phyloP scores from a whole-genome alignment of 2,329 filamentous ascomycete species.

The Paecilomyces fulvus region DNA sequence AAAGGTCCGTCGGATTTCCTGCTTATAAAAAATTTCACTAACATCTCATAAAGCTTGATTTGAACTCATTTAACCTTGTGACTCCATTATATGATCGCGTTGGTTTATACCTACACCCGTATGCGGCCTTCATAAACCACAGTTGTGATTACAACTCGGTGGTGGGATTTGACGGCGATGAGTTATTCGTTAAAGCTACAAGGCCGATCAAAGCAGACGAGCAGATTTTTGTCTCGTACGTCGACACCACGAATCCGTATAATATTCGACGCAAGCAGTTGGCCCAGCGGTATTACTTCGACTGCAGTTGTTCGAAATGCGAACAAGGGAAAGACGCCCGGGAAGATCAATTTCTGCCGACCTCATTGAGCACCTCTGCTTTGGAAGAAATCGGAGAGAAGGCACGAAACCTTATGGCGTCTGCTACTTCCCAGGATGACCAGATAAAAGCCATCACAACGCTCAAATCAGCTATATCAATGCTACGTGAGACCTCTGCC shows the following conservation, averaged over 20 bases:
- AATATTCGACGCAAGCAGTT: conserved; percentile 46
- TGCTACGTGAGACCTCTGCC: conserved; percentile 29
- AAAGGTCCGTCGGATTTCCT: conserved; percentile 27
- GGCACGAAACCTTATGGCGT: conserved; percentile 17
- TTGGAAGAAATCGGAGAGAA: conserved; percentile 13
- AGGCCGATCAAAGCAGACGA: conserved; percentile 45
- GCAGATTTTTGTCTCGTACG: conserved; percentile 55
- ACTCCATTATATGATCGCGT: conserved; percentile 49
- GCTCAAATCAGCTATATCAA: conserved; percentile 32
- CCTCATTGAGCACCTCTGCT: conserved; percentile 6
- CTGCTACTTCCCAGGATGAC: conserved; percentile 8
- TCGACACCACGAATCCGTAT: conserved; percentile 48
- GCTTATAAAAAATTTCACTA: background rate
- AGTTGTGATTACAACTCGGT: conserved; percentile 54
- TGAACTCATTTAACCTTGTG: conserved; percentile 52
- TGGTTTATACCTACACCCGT: conserved; percentile 51
- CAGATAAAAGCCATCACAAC: conserved; percentile 23
- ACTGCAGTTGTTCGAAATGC: conserved; percentile 49
- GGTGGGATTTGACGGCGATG: conserved; percentile 48
- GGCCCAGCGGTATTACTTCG: conserved; percentile 49
- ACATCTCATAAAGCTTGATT: conserved; percentile 36
- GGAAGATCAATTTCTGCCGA: conserved; percentile 12
- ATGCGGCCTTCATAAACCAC: conserved; percentile 50
- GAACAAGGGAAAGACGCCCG: conserved; percentile 10
- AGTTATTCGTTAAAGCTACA: conserved; percentile 44